These are phyloP conservation scores for Cetradonia linearis DNA, from an alignment of 495 filamentous ascomycete species.

Conservation along the genomic window DNA sequence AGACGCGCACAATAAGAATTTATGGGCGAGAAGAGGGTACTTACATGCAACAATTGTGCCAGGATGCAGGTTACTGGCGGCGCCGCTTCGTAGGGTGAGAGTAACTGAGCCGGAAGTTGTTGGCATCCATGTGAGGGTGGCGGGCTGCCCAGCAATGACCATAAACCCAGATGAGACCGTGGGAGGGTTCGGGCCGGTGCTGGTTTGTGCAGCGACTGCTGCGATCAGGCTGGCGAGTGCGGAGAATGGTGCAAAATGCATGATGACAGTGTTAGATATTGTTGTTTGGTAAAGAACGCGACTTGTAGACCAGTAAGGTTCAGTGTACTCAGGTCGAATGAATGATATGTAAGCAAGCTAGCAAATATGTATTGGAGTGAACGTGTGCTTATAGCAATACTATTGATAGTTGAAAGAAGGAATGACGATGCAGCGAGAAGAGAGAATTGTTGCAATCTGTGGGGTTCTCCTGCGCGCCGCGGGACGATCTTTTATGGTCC, in stretches of 20 bases:
- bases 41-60: constrained; percentile 45
- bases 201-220: constrained; percentile 28
- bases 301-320: not conserved
- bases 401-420: not conserved
- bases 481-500: not conserved
- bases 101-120: constrained; percentile 44
- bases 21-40: constrained; percentile 23
- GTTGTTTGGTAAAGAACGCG: not conserved
- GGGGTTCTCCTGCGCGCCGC: not conserved
- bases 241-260: constrained; percentile 35
- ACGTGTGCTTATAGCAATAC: not conserved
- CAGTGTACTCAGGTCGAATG: not conserved
- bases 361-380: not conserved
- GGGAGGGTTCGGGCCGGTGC: constrained; percentile 42
- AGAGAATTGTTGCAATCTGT: not conserved
- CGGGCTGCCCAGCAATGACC: constrained; percentile 41
- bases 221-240: constrained; percentile 34
- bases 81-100: constrained; percentile 44
- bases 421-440: not conserved
- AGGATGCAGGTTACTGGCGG: constrained; percentile 33
- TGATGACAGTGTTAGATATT: constrained; percentile 27
- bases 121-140: constrained; percentile 46
- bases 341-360: not conserved
- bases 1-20: constrained; percentile 6
- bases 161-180: constrained; percentile 39